A percentile compares a stretch with the other conserved stretches of the same genome.
These are phyloP conservation scores for Bipolaris victoriae DNA, from an alignment of 2,329 filamentous ascomycete genomes.

Conservation along the genomic window DNA sequence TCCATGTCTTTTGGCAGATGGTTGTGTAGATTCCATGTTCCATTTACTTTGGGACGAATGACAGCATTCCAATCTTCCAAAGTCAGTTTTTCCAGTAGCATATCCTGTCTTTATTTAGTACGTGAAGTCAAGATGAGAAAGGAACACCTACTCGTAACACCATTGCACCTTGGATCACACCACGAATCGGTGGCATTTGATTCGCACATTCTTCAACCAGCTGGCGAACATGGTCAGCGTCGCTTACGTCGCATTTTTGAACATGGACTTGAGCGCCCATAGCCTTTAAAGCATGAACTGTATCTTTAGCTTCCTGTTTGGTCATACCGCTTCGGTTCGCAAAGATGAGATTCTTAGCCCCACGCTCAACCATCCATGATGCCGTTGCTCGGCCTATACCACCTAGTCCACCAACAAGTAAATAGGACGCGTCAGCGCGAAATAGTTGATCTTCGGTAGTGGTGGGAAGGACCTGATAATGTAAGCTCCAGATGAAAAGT, in stretches of 20 bases:
- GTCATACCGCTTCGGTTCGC: conserved; percentile 11
- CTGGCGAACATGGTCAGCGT: not conserved
- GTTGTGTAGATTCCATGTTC: too few relatives aligned
- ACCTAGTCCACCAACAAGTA: conserved; percentile 32
- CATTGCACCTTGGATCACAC: too few relatives aligned
- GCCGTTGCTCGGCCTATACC: conserved; percentile 26
- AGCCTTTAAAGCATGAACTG: not conserved
- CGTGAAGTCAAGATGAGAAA: too few relatives aligned
- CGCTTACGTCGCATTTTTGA: not conserved
- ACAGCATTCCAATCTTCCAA: too few relatives aligned
- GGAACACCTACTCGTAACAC: not conserved
- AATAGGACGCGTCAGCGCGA: conserved; percentile 15
- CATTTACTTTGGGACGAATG: too few relatives aligned
- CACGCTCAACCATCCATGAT: conserved; percentile 18
- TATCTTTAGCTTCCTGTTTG: not conserved
- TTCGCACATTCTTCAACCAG: not conserved
- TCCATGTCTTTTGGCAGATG: too few relatives aligned
- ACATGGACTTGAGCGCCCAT: not conserved
- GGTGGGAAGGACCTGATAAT: too few relatives aligned
- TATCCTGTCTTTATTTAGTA: too few relatives aligned
- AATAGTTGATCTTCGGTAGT: too few relatives aligned
- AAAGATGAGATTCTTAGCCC: conserved; percentile 23
- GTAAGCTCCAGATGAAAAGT: too few relatives aligned
- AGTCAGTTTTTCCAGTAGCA: too few relatives aligned
- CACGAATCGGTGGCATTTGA: conserved; percentile 10